Conservation (phyloP, 2,329 filamentous ascomycete genomes). For the Mycocentrospora acerina region DNA sequence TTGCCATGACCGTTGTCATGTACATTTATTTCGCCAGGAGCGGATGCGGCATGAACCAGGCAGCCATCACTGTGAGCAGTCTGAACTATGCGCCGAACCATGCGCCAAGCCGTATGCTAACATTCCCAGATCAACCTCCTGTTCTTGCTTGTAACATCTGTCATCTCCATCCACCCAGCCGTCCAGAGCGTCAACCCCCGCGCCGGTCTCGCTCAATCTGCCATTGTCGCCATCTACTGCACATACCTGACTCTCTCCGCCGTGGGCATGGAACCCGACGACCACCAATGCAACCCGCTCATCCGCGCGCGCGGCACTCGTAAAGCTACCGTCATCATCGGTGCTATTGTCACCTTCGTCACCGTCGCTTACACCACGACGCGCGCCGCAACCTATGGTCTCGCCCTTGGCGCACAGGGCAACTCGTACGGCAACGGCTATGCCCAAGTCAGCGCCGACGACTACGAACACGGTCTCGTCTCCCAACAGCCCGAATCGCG, state of each 20-base stretch:
- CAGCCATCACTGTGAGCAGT: slow-evolving; percentile 72
- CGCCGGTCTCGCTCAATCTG: slow-evolving; percentile 92
- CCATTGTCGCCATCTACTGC: slow-evolving; percentile 97
- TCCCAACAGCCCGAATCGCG: slow-evolving; percentile 79
- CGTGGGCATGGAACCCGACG: slow-evolving; percentile 96
- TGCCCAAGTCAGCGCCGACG: slow-evolving; percentile 64
- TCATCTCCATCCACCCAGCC: slow-evolving; percentile 83
- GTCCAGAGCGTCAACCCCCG: slow-evolving; percentile 92
- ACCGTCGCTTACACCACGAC: slow-evolving; percentile 98
- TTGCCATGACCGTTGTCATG: slow-evolving; percentile 95
- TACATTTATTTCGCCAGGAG: slow-evolving; percentile 89
- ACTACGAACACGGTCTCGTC: slow-evolving; percentile 80
- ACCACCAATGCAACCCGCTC: slow-evolving; percentile 91
- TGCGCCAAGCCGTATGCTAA: slow-evolving; percentile 1
- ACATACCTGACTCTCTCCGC: slow-evolving; percentile 98
- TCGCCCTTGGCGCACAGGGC: slow-evolving; percentile 68
- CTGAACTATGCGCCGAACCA: not conserved
- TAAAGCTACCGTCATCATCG: slow-evolving; percentile 86
- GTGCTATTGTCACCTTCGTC: slow-evolving; percentile 92
- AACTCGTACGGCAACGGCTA: slow-evolving; percentile 57
- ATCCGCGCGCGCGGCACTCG: slow-evolving; percentile 82
- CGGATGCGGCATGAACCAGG: slow-evolving; percentile 92
- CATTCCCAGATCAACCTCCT: slow-evolving; percentile 70
- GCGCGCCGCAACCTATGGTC: slow-evolving; percentile 86
- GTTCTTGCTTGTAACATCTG: slow-evolving; percentile 76